Base-by-base conservation (phyloP, 768 basidiomycete genomes). In the Coprinopsis marcescibilis region DNA sequence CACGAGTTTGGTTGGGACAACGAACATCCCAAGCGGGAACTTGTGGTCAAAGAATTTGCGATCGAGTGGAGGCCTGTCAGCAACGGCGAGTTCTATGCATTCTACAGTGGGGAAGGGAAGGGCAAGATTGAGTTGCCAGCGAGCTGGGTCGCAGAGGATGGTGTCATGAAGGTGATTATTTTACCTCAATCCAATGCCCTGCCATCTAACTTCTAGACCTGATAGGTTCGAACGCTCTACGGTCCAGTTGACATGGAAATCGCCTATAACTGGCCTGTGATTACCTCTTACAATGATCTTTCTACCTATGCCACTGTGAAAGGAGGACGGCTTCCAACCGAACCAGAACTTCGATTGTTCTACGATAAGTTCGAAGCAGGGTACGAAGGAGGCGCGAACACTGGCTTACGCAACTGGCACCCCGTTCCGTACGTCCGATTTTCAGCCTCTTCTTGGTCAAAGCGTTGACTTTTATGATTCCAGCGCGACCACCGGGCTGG, bases 1-100 rank as follows among this genome's bases (percentile, higher is more conserved):
- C 84, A 94, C 57, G 79, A 83, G 46, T 91, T 89, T 63, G 92
- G 93, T 0, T 93, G 95, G 96, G 96, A 99, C 61, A 93, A 91
- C 55, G 96, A 99, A 66, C 73, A 83, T 54, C 90, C 93, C 1
- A 68, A 70, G 52, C 69, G 82, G 19, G 59, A 57, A 12, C 77
- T 83, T n/a, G 53, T 73, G 0, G 81, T 96, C 25, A 69, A 65
- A 32, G 49, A 75, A 51, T 93, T 97, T 71, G 74, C 71, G 55
- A 84, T 96, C 32, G 84, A 85, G 33, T 85, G 88, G 75, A 70
- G 90, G 51, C 92, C 92, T 1, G 71, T 99, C 27, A 90, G 85
- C 46, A 99, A 98, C 52, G 83, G 81, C 8, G 81, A 99, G 56
- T 96, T 91, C 61, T 78, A 78, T 54, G 59, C 73, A 27, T 90